Evolutionary conservation across 2,329 filamentous ascomycete genomes (phyloP), one percentile per base, ranked within the genome.

Genomic region (Balansia obtecta): DNA sequence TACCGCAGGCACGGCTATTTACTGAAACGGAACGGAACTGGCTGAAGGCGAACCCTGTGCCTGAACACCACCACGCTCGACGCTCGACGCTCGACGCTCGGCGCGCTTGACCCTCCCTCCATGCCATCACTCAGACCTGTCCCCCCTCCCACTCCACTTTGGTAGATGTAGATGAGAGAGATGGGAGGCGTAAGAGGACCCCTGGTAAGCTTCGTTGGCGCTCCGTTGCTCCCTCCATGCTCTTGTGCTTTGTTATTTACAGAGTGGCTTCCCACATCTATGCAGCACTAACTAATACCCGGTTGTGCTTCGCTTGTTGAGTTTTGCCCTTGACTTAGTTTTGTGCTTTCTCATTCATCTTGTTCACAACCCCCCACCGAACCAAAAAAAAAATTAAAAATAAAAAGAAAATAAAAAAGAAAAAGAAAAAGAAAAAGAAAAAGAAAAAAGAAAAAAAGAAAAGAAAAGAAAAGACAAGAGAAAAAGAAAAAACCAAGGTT

Each of bases 131-230:
- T 27, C 27, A 27, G 27, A 8, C 27, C 27, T 27, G 4, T 27
- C 41, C 46, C 50, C 20, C 41, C 50, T 43, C 13, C 27, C 48
- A 45, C 51, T 44, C 51, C 51, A 50, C 51, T 49, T 32, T 38
- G 16, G 13, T 7, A 38, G 41, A 50, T 22, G 42, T n/a, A n/a
- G n/a, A n/a, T n/a, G n/a, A n/a, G n/a, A 49, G 33, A 45, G 42
- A 18, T 32, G 45, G 39, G 32, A 50, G 40, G 40, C 34, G 48
- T 50, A 38, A 34, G 16, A 45, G 45, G 49, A 39, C 51, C 46
- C 44, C 20, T 46, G 41, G 30, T 40, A 44, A 48, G 45, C 40
- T 51, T 51, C 45, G 33, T 44, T 51, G 50, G 50, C 50, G 49
- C 18, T 48, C 45, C 37, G 30, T 13, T 42, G 49, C 34, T 41